Percentiles rank a stretch among this genome's conserved stretches.
Conservation (phyloP, 768 basidiomycete genomes). For the Lentinula detonsa region DNA sequence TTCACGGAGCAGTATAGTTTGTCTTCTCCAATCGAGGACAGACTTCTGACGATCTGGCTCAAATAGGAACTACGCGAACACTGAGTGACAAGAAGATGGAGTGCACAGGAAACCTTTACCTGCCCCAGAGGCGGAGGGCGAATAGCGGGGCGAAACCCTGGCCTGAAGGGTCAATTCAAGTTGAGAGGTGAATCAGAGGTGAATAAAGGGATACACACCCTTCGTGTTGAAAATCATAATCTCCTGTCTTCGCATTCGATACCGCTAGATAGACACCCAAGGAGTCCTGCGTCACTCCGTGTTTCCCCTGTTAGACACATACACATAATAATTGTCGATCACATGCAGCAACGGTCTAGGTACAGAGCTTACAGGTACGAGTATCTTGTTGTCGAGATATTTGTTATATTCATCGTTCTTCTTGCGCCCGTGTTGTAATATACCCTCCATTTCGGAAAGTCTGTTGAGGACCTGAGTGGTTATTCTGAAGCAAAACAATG, state of each 20-base stretch:
- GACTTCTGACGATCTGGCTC: conserved; percentile 3
- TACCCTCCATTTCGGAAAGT: not conserved
- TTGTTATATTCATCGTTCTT: not conserved
- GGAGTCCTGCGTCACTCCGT: not conserved
- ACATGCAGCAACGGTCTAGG: too few relatives aligned
- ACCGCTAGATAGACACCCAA: not conserved
- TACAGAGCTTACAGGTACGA: not conserved
- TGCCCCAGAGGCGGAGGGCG: not conserved
- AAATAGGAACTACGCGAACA: conserved; percentile 3
- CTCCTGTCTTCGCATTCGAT: not conserved
- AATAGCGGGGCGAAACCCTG: not conserved
- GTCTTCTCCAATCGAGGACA: conserved; percentile 5
- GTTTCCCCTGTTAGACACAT: not conserved
- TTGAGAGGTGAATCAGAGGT: not conserved
- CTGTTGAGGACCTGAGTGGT: not conserved
- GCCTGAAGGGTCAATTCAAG: not conserved
- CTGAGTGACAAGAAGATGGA: not conserved
- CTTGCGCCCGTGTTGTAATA: not conserved
- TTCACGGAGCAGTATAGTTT: not conserved
- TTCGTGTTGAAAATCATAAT: not conserved
- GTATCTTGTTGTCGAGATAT: not conserved
- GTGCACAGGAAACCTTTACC: not conserved
- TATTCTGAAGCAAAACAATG: not conserved
- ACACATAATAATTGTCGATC: not conserved
- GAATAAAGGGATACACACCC: not conserved